These are phyloP conservation scores for Athelia psychrophila DNA, from an alignment of 1,284 basidiomycete genomes.

Conservation along the genomic window DNA sequence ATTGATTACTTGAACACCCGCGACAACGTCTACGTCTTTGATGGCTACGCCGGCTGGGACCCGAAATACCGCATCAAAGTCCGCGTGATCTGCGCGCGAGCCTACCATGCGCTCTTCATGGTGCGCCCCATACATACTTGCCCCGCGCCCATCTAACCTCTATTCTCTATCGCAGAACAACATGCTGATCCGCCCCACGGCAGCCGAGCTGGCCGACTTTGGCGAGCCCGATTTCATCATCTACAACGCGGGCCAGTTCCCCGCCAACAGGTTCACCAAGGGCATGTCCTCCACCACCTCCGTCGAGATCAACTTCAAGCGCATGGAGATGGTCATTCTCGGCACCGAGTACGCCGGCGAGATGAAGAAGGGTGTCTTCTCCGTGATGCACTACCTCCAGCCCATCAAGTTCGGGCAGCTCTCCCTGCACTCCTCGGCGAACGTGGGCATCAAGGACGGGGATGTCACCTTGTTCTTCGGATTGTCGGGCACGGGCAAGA, in stretches of 20 bases:
- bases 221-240: conserved; percentile 99
- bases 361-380: conserved; percentile 99
- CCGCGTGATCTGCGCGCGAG: conserved; percentile 96
- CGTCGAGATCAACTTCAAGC: conserved; percentile 99
- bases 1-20: conserved; percentile 99
- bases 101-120: conserved; percentile 99
- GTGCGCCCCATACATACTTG: conserved; percentile 46
- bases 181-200: conserved; percentile 98
- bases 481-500: conserved; percentile 98
- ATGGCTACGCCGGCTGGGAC: conserved; percentile 98
- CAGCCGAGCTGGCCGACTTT: conserved; percentile 92
- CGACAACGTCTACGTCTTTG: conserved; percentile 99
- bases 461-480: conserved; percentile 99
- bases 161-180: conserved; percentile 67
- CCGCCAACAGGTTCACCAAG: conserved; percentile 99
- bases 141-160: background rate
- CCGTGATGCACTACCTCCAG: conserved; percentile 99
- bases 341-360: conserved; percentile 99
- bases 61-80: conserved; percentile 99
- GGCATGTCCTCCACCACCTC: conserved; percentile 99
- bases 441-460: conserved; percentile 86
- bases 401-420: conserved; percentile 99
- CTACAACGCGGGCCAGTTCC: conserved; percentile 99
- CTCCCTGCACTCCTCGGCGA: conserved; percentile 98
- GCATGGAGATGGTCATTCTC: conserved; percentile 99